Evolutionary conservation across 768 basidiomycete species (phyloP), one percentile per base, ranked within the genome.

Genomic region (Kwoniella dendrophila): DNA sequence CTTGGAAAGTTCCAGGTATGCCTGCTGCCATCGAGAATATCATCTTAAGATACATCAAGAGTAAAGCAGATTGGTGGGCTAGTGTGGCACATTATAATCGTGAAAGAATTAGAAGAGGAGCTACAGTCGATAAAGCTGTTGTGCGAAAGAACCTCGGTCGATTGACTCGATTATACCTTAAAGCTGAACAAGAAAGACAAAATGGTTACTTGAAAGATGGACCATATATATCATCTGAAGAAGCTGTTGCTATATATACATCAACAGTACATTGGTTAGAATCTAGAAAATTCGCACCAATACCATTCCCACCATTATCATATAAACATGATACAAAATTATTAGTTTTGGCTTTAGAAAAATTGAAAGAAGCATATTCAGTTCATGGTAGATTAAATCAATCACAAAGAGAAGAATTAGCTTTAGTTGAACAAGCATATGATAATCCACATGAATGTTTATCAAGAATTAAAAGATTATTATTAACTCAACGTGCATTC

Each of bases 1-100:
- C 96, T 22, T 99, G 96, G 96, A 98, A 98, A 80, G 96, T 98
- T 1, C 96, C 94, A 10, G 96, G 96, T 38, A 98, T 98, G 96
- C 74, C 77, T 18, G 97, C 96, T 0, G 92, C 96, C 11, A 96
- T 99, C 66, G 96, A 99, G 81, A 98, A 98, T 79, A 97, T 99
- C 79, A 97, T 99, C 66, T 81, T 99, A 41, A 89, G 95, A 53
- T 99, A 97, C 81, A 94, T 98, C 85, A 99, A 99, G 84, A 90
- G 88, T 81, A 99, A 99, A 83, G 90, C 94, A 22, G 95, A 99
- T 78, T 97, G 95, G 95, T 98, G 93, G 92, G 89, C 89, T 78
- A 94, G 90, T 83, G 93, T 96, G 67, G 93, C 95, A 8, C 95
- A 99, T 78, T 97, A 95, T 81, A 97, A 98, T 77, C 53, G 70